phyloP scores from a whole-genome alignment of 306 rosid species.

The Prunus davidiana region DNA sequence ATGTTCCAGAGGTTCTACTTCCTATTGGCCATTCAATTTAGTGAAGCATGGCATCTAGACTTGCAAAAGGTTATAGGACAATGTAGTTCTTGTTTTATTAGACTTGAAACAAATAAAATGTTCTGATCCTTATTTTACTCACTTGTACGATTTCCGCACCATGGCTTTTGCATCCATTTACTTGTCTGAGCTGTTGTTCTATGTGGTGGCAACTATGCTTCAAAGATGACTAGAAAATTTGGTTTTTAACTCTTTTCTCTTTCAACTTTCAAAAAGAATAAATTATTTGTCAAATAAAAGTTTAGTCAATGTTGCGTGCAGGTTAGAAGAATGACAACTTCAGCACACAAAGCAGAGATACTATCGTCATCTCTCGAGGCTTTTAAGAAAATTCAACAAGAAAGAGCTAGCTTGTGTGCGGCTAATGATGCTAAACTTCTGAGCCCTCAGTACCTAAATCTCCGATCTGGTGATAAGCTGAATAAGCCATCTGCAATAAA shows the following conservation, averaged over 20 bases:
- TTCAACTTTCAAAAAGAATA: neutral
- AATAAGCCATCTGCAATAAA: constrained; percentile 29
- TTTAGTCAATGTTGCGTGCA: constrained; percentile 42
- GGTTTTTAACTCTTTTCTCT: neutral
- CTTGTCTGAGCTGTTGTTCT: neutral
- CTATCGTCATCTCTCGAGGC: constrained; percentile 96
- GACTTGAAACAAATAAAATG: neutral
- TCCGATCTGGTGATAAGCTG: constrained; percentile 35
- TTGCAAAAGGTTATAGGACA: neutral
- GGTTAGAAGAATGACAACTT: constrained; percentile 96
- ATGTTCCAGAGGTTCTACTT: neutral
- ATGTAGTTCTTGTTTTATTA: neutral
- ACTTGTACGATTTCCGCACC: neutral
- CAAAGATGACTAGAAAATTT: neutral
- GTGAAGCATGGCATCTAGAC: neutral
- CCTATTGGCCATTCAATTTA: no score
- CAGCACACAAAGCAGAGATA: constrained; percentile 97
- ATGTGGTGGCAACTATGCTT: neutral
- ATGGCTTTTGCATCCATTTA: neutral
- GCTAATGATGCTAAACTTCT: constrained; percentile 39
- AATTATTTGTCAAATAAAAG: neutral
- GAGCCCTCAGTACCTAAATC: constrained; percentile 37
- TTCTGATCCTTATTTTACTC: neutral
- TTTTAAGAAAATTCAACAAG: constrained; percentile 88
- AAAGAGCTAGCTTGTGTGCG: constrained; percentile 58